Evolutionary conservation across 148 eudicot species (phyloP).

Genomic region (Rhododendron molle): DNA sequence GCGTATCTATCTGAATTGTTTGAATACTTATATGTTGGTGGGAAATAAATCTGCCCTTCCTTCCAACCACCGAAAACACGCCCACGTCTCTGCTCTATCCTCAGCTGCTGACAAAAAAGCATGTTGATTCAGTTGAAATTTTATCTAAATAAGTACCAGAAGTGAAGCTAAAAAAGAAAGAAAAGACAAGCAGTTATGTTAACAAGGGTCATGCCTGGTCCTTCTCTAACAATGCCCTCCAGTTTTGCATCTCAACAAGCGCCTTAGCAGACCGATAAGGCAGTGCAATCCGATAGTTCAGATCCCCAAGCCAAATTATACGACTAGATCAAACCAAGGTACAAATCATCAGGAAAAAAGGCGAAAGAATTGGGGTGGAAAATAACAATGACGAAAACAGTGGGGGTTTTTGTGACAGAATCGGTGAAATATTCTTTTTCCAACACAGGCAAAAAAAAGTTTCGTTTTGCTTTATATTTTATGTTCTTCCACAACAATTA

Average conservation of each 20-base stretch:
- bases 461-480: no score
- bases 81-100: conserved; percentile 79
- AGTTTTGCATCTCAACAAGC: conserved; percentile 94
- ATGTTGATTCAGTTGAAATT: neutral
- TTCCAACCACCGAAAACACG: conserved; percentile 83
- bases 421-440: no score
- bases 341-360: neutral
- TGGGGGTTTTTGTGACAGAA: neutral
- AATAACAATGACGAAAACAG: neutral
- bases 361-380: neutral
- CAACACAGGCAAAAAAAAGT: no score
- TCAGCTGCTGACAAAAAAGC: conserved; percentile 44
- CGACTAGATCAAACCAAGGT: conserved; percentile 46
- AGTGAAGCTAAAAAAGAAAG: neutral
- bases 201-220: conserved; percentile 59
- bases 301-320: conserved; percentile 95
- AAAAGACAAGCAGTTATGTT: neutral
- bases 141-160: neutral
- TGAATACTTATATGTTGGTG: conserved; percentile 94
- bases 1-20: conserved; percentile 89
- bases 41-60: conserved; percentile 93
- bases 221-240: conserved; percentile 88
- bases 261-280: conserved; percentile 92
- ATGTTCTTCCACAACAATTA: no score
- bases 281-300: conserved; percentile 80